Evolutionary conservation across 1,139 yeast species (phyloP), one percentile per base, ranked within the genome.

Genomic region (Saccharomyces hybrid): DNA sequence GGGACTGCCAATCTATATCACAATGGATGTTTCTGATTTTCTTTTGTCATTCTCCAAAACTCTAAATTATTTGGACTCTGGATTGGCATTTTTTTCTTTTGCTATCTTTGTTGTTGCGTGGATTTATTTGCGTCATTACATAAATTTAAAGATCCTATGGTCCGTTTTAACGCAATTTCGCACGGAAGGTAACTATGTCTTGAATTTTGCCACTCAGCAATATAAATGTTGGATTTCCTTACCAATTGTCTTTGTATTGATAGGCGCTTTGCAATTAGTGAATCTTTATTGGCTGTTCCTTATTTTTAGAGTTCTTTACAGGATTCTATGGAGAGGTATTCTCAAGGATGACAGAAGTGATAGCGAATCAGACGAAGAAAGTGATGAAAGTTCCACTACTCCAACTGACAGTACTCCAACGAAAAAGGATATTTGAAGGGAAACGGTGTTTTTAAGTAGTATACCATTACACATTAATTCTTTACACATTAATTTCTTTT

Each of bases 171-270:
- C 96, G 41, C 95, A 88, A 70, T 91, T 86, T 72, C 78, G 76
- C 60, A 81, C 91, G 3, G 88, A 88, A 28, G 97, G 97, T 49
- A 84, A 83, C 58, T 88, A 77, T 73, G 78, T 78, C 54, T 77
- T 91, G 64, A 82, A 88, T 74, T 91, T 89, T 84, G 86, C 78
- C n/a, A 84, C 93, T 34, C 90, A 89, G 70, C 96, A 90, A 70
- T 91, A 90, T 76, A 91, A 91, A 73, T 91, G 97, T 74, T 88
- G 86, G 83, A 86, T 91, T 61, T 85, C 97, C 19, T 95, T 88
- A 73, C 86, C 87, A 58, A 88, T 91, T 68, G 91, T 91, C 3
- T 90, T 91, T 66, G 72, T 73, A 23, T 79, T 91, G 65, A 78
- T 91, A 57, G 76, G 80, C 55, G 89, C 91, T 1, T 78, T 91